Percentiles rank a stretch among this genome's conserved stretches.
phyloP scores from a whole-genome alignment of 768 basidiomycete genomes.

The Pholiota molesta region DNA sequence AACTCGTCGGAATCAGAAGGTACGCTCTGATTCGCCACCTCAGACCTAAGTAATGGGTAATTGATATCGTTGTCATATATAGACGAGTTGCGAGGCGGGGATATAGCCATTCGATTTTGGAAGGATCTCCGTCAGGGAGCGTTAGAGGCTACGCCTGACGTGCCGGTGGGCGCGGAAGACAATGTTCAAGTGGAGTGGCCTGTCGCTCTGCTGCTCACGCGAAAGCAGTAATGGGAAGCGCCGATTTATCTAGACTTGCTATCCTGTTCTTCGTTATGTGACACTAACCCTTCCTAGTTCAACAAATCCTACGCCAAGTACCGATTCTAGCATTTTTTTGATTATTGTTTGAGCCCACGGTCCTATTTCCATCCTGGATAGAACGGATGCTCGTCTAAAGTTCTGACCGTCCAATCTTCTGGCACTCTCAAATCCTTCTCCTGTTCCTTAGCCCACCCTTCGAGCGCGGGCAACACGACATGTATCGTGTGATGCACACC shows the following conservation, averaged over 20 bases:
- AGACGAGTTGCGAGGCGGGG: slow-evolving; percentile 47
- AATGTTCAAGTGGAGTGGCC: slow-evolving; percentile 53
- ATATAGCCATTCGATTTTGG: slow-evolving; percentile 69
- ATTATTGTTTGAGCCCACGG: not conserved
- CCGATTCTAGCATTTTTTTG: too few relatives aligned
- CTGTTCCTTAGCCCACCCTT: slow-evolving; percentile 50
- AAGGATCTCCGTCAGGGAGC: slow-evolving; percentile 48
- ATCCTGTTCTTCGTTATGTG: too few relatives aligned
- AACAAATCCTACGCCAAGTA: too few relatives aligned
- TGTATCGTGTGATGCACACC: slow-evolving; percentile 43
- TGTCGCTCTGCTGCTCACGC: slow-evolving; percentile 44
- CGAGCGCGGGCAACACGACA: slow-evolving; percentile 46
- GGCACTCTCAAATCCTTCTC: slow-evolving; percentile 49
- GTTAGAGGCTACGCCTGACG: slow-evolving; percentile 27
- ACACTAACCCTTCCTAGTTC: too few relatives aligned
- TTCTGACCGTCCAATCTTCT: slow-evolving; percentile 49
- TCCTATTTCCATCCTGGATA: slow-evolving; percentile 48
- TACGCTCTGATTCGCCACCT: not conserved
- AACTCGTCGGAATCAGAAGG: slow-evolving; percentile 11
- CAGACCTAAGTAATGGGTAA: too few relatives aligned
- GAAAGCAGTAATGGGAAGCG: slow-evolving; percentile 16
- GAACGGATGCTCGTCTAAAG: slow-evolving; percentile 53
- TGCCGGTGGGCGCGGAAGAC: slow-evolving; percentile 39
- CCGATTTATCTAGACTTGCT: too few relatives aligned
- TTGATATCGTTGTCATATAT: slow-evolving; percentile 3